Evolutionary conservation across 495 filamentous ascomycete genomes (phyloP).

Genomic region (Venustampulla echinocandica): DNA sequence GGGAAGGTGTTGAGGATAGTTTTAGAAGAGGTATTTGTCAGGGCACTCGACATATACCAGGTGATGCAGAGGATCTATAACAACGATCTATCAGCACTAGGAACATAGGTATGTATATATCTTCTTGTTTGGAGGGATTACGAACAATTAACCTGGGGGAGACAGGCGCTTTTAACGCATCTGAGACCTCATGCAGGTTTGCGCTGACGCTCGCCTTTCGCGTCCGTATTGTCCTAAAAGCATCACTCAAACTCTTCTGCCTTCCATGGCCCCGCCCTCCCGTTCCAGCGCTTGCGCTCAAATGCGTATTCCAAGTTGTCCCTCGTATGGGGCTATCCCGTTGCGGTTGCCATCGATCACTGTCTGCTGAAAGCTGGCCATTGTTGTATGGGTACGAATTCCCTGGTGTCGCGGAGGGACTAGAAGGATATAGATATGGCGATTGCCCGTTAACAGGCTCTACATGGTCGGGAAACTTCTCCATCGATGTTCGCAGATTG

Average conservation of each 20-base stretch:
- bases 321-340: slow-evolving; percentile 30
- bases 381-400: slow-evolving; percentile 29
- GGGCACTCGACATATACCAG: slow-evolving; percentile 90
- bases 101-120: slow-evolving; percentile 5
- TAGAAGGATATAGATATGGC: slow-evolving; percentile 10
- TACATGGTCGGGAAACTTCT: slow-evolving; percentile 46
- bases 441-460: slow-evolving; percentile 23
- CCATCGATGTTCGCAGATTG: slow-evolving; percentile 32
- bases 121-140: slow-evolving; percentile 19
- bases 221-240: slow-evolving; percentile 68
- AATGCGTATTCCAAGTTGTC: slow-evolving; percentile 30
- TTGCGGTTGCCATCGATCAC: slow-evolving; percentile 46
- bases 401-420: slow-evolving; percentile 29
- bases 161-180: slow-evolving; percentile 81
- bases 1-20: slow-evolving; percentile 90
- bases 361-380: slow-evolving; percentile 30
- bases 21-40: slow-evolving; percentile 97
- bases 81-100: slow-evolving; percentile 3
- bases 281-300: slow-evolving; percentile 7
- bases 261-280: slow-evolving; percentile 44
- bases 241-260: slow-evolving; percentile 80
- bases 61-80: slow-evolving; percentile 66
- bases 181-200: slow-evolving; percentile 87
- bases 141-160: slow-evolving; percentile 81
- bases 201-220: slow-evolving; percentile 76